A percentile compares a stretch with the other conserved stretches of the same genome.
Conservation (phyloP, 805 yeast species). For the Clavispora phyllophila region DNA sequence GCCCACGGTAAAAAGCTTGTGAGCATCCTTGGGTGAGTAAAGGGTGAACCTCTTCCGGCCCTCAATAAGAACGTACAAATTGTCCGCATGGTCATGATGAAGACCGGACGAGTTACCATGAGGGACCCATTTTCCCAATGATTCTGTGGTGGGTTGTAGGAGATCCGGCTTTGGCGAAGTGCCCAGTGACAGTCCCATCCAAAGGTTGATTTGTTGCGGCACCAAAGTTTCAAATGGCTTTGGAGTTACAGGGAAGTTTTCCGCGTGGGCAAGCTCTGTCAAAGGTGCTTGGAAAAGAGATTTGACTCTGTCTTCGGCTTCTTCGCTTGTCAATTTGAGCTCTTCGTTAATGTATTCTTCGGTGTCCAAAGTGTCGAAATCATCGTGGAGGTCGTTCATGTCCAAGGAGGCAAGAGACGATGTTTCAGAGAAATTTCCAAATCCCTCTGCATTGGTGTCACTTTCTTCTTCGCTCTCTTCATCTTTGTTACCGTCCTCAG, state of each 20-base stretch:
- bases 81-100: slow-evolving; percentile 80
- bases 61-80: slow-evolving; percentile 54
- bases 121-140: slow-evolving; percentile 54
- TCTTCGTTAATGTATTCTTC: slow-evolving; percentile 29
- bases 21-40: slow-evolving; percentile 59
- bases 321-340: slow-evolving; percentile 27
- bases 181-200: slow-evolving; percentile 52
- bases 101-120: slow-evolving; percentile 65
- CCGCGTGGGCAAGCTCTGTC: slow-evolving; percentile 31
- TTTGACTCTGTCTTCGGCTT: slow-evolving; percentile 30
- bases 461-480: slow-evolving; percentile 21
- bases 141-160: slow-evolving; percentile 16
- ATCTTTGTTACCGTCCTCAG: slow-evolving; percentile 13
- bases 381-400: not conserved
- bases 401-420: not conserved
- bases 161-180: slow-evolving; percentile 9
- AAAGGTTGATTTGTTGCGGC: slow-evolving; percentile 70
- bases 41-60: slow-evolving; percentile 67
- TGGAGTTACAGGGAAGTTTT: slow-evolving; percentile 38
- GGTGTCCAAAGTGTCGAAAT: not conserved
- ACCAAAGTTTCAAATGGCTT: slow-evolving; percentile 36
- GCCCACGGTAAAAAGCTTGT: slow-evolving; percentile 60
- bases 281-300: slow-evolving; percentile 63
- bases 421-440: slow-evolving; percentile 1
- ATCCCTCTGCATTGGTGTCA: not conserved